phyloP scores from a whole-genome alignment of 345 rosid genomes.

The Stellera chamaejasme region DNA sequence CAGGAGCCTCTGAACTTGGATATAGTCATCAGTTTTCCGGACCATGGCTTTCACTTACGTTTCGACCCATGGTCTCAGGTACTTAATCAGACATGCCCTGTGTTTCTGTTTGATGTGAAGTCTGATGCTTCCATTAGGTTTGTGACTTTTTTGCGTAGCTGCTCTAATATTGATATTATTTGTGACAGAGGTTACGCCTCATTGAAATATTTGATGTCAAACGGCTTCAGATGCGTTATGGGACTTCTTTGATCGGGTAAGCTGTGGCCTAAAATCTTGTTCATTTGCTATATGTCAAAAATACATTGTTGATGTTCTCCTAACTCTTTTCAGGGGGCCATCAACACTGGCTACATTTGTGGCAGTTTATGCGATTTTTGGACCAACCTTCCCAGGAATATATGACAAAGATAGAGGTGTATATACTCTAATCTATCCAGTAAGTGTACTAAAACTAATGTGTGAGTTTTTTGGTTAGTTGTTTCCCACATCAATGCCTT shows the following conservation, averaged over 20 bases:
- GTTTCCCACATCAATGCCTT: not conserved
- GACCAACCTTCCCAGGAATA: slow-evolving; percentile 92
- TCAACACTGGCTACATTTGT: slow-evolving; percentile 87
- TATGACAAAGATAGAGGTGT: slow-evolving; percentile 86
- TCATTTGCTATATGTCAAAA: not conserved
- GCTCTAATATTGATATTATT: slow-evolving; percentile 13
- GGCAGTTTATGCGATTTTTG: slow-evolving; percentile 87
- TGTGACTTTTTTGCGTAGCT: not conserved
- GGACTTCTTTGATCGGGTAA: slow-evolving; percentile 79
- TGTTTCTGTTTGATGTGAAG: too few relatives aligned
- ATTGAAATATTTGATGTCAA: slow-evolving; percentile 83
- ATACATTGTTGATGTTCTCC: not conserved
- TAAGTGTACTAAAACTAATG: slow-evolving; percentile 21
- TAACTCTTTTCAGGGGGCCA: slow-evolving; percentile 50
- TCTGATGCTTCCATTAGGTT: not conserved
- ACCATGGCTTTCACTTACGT: slow-evolving; percentile 94
- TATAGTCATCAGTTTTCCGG: slow-evolving; percentile 91
- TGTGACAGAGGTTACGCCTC: slow-evolving; percentile 75
- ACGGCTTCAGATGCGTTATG: slow-evolving; percentile 92
- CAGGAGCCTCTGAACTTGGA: slow-evolving; percentile 92
- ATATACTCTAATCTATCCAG: slow-evolving; percentile 88
- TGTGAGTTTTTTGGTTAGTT: not conserved
- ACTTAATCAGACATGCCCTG: not conserved
- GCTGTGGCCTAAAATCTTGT: slow-evolving; percentile 12
- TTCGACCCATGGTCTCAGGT: slow-evolving; percentile 99